Percentiles rank a stretch among this genome's conserved stretches.
phyloP scores from a whole-genome alignment of 305 asterid genomes.

The Euphrasia arctica region DNA sequence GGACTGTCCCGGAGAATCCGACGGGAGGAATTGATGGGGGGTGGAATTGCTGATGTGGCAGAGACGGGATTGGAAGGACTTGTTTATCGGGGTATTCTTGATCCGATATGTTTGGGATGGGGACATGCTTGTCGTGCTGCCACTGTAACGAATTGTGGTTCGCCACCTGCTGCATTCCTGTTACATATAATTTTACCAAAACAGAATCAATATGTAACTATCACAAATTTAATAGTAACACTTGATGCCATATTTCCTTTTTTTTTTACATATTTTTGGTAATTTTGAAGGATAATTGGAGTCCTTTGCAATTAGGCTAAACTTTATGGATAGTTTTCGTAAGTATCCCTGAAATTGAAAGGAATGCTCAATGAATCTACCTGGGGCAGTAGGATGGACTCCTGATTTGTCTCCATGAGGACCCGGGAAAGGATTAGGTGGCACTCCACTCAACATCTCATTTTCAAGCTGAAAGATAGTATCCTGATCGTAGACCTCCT shows the following conservation, averaged over 20 bases:
- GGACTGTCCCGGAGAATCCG: constrained; percentile 30
- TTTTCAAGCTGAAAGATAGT: constrained; percentile 67
- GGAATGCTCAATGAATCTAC: constrained; percentile 33
- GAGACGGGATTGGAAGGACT: constrained; percentile 44
- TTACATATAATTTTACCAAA: constrained; percentile 6
- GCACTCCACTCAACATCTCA: constrained; percentile 72
- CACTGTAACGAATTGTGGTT: constrained; percentile 44
- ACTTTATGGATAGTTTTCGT: background rate
- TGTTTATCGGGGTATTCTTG: constrained; percentile 54
- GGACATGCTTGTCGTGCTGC: constrained; percentile 55
- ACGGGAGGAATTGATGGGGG: constrained; percentile 48
- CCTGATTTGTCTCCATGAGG: constrained; percentile 45
- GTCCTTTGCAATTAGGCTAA: background rate
- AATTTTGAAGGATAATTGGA: background rate
- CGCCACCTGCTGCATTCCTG: constrained; percentile 45
- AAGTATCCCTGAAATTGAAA: constrained; percentile 22
- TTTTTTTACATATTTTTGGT: background rate
- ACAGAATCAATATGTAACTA: background rate
- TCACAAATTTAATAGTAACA: too few species aligned
- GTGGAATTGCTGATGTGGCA: constrained; percentile 60
- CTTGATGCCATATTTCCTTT: too few species aligned
- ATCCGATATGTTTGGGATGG: constrained; percentile 40
- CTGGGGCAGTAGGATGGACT: constrained; percentile 54
- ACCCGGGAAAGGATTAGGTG: constrained; percentile 52
- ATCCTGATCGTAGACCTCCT: constrained; percentile 89